Evolutionary conservation across 139 green algal species (phyloP), one percentile per base, ranked within the genome.

Genomic region (Coelastrella sp.): DNA sequence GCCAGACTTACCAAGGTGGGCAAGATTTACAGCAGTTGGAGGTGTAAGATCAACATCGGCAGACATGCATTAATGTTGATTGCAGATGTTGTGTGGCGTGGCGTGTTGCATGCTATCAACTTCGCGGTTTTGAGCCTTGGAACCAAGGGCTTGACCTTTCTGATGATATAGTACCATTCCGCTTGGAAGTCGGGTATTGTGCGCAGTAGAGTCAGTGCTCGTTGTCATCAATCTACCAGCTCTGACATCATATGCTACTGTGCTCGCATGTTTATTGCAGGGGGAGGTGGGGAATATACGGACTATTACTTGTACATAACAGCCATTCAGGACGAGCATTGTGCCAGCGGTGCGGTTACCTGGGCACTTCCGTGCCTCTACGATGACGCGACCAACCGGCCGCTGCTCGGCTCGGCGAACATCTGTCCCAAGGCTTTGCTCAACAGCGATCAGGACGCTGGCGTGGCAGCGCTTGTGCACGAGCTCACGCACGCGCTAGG

Each of bases 271-370:
- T 47, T 47, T 47, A 47, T 10, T 20, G 64, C 89, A 89, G 89
- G 82, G 5, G 89, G 89, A 6, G 17, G 66, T 74, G 91, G 91
- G 13, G 89, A 92, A 77, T 85, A 56, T 10, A 91, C 91, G 7
- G 91, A 95, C 86, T 92, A 93, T 82, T 93, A 93, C 77, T 80
- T 95, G 71, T 95, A 95, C 86, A 91, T 95, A 59, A 93, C 92
- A 4, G 89, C 92, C 14, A 76, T 84, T 6, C 89, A 93, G 79
- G 92, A 95, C 73, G 57, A 83, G 23, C 83, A 93, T 77, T 95
- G 93, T 83, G 16, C 56, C 5, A 91, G 68, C 17, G 93, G 92
- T 10, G 90, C 88, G 5, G 90, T 93, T 2, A 92, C 90, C 8
- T 95, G 91, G 88, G 93, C 91, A 11, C 81, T 85, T 17, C 93